These are phyloP conservation scores for Astrothelium subdiscretum DNA, from an alignment of 495 filamentous ascomycete species.

Conservation along the genomic window DNA sequence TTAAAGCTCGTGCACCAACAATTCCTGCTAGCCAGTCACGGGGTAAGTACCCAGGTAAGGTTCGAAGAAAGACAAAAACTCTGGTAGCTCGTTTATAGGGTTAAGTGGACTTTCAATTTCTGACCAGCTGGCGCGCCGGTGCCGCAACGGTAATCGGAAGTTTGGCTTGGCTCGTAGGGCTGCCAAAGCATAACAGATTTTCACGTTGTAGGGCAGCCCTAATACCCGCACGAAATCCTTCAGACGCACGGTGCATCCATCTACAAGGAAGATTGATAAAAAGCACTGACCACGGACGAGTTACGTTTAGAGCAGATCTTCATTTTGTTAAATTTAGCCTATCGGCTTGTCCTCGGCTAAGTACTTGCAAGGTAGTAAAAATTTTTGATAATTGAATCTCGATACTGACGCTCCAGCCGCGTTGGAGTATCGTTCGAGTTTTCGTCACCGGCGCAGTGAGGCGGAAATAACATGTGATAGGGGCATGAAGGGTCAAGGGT, in stretches of 20 bases:
- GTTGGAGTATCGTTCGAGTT: neutral
- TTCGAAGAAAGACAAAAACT: too few species aligned
- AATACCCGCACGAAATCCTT: too few species aligned
- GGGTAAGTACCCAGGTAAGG: too few species aligned
- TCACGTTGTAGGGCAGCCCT: too few species aligned
- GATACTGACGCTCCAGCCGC: neutral
- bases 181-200: too few species aligned
- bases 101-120: too few species aligned
- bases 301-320: neutral
- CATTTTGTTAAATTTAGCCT: neutral
- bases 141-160: too few species aligned
- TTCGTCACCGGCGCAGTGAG: neutral
- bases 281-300: neutral
- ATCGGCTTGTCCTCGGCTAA: neutral
- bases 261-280: neutral
- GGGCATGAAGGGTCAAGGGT: neutral
- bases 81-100: too few species aligned
- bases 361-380: neutral
- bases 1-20: too few species aligned
- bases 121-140: too few species aligned
- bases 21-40: too few species aligned
- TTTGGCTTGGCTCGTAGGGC: too few species aligned
- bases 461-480: neutral
- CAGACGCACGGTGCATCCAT: neutral
- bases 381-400: neutral